These are phyloP conservation scores for Aspergillus sp. DNA, from an alignment of 2,329 filamentous ascomycete genomes.

Conservation along the genomic window DNA sequence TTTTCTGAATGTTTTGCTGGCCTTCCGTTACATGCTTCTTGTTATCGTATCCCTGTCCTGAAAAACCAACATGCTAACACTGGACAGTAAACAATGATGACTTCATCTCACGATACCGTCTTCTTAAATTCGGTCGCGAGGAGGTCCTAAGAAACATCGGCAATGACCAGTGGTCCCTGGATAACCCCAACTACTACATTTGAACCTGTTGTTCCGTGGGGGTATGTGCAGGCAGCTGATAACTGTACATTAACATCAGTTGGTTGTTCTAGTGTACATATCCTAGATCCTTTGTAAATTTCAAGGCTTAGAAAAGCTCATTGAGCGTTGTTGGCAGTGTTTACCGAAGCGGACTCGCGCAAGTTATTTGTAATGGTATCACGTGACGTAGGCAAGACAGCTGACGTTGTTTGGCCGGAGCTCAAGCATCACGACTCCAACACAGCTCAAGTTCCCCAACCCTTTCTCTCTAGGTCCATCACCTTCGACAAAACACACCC, in stretches of 20 bases:
- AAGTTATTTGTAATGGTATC: slow-evolving; percentile 22
- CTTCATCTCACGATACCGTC: slow-evolving; percentile 73
- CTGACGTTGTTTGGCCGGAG: slow-evolving; percentile 41
- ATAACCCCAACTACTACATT: slow-evolving; percentile 18
- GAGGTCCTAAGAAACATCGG: slow-evolving; percentile 36
- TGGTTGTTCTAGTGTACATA: neutral
- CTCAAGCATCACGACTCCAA: slow-evolving; percentile 26
- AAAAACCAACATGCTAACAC: slow-evolving; percentile 10
- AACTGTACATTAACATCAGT: neutral
- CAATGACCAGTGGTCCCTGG: slow-evolving; percentile 5
- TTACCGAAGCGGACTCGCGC: neutral
- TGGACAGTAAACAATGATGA: slow-evolving; percentile 73
- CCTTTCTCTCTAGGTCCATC: slow-evolving; percentile 12
- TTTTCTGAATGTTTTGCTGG: neutral
- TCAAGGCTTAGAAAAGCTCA: neutral
- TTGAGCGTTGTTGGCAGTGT: neutral
- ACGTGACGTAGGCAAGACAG: slow-evolving; percentile 33
- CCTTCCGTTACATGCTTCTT: neutral
- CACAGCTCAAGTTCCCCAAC: slow-evolving; percentile 15
- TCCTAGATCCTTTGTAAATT: neutral
- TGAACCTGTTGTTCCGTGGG: slow-evolving; percentile 4
- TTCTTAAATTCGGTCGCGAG: slow-evolving; percentile 62
- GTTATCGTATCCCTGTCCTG: neutral
- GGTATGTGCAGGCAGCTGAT: neutral
- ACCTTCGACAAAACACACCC: slow-evolving; percentile 15